These are phyloP conservation scores for Rhododendron kiyosumense DNA, from an alignment of 148 eudicot species.

Conservation along the genomic window DNA sequence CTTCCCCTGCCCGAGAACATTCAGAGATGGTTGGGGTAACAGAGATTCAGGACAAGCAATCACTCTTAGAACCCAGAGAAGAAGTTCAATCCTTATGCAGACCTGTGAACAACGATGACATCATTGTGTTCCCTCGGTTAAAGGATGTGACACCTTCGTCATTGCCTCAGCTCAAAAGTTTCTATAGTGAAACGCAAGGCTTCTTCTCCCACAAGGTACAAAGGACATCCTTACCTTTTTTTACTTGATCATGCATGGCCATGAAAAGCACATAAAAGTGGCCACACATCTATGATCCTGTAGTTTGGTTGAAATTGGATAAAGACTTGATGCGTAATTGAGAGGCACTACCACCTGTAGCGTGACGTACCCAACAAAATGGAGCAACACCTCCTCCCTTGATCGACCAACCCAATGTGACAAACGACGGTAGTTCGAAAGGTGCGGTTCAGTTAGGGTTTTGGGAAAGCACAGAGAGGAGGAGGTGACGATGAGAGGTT, in stretches of 20 bases:
- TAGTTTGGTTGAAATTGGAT: too few relatives aligned
- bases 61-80: neutral
- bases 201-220: neutral
- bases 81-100: neutral
- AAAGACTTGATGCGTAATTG: too few relatives aligned
- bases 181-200: neutral
- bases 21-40: neutral
- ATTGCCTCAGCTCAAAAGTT: neutral
- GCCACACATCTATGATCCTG: too few relatives aligned
- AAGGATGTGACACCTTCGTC: rapidly evolving
- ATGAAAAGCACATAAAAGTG: neutral
- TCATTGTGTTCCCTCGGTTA: neutral
- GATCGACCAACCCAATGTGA: too few relatives aligned
- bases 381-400: too few relatives aligned
- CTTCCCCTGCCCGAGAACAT: neutral
- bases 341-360: too few relatives aligned
- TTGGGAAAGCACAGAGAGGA: too few relatives aligned
- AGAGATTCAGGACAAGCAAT: neutral
- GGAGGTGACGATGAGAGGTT: too few relatives aligned
- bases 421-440: too few relatives aligned
- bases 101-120: neutral
- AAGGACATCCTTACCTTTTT: neutral
- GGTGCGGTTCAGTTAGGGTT: too few relatives aligned
- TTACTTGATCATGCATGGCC: neutral
- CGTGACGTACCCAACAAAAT: too few relatives aligned